phyloP scores from a whole-genome alignment of 75 land plant species.

The Selaginella moellendorffii region DNA sequence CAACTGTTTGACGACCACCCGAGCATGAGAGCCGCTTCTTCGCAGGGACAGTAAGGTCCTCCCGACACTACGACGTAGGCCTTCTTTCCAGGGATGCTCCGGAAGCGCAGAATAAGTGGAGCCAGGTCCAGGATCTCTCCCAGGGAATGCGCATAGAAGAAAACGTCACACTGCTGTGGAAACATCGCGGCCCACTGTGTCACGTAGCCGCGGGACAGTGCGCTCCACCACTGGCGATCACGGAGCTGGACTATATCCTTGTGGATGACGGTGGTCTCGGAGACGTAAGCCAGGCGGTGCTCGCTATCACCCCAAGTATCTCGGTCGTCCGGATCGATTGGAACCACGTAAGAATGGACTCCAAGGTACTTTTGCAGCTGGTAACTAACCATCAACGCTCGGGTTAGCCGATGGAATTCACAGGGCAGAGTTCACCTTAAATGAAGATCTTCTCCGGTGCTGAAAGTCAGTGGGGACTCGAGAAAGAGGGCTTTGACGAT shows the following conservation, averaged over 20 bases:
- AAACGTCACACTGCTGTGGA: slow-evolving; percentile 81
- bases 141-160: slow-evolving; percentile 82
- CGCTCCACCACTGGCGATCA: slow-evolving; percentile 97
- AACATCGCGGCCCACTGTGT: slow-evolving; percentile 98
- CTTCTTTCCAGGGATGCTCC: slow-evolving; percentile 61
- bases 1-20: slow-evolving; percentile 61
- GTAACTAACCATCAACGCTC: slow-evolving; percentile 39
- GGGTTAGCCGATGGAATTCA: background rate
- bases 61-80: slow-evolving; percentile 79
- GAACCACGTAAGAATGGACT: slow-evolving; percentile 80
- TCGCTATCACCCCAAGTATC: slow-evolving; percentile 99
- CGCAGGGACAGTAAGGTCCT: slow-evolving; percentile 68
- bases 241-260: slow-evolving; percentile 70
- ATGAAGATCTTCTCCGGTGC: slow-evolving; percentile 95
- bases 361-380: slow-evolving; percentile 91
- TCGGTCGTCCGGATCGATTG: slow-evolving; percentile 70
- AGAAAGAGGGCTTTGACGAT: slow-evolving; percentile 80
- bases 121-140: slow-evolving; percentile 55
- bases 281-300: slow-evolving; percentile 89
- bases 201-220: slow-evolving; percentile 70
- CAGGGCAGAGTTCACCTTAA: slow-evolving; percentile 40
- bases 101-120: slow-evolving; percentile 73
- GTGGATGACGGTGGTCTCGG: slow-evolving; percentile 94
- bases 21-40: slow-evolving; percentile 52
- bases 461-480: slow-evolving; percentile 76